Evolutionary conservation across 225 moss, liverwort and hornwort genomes (phyloP).

Genomic region (Sphagnum contortum): DNA sequence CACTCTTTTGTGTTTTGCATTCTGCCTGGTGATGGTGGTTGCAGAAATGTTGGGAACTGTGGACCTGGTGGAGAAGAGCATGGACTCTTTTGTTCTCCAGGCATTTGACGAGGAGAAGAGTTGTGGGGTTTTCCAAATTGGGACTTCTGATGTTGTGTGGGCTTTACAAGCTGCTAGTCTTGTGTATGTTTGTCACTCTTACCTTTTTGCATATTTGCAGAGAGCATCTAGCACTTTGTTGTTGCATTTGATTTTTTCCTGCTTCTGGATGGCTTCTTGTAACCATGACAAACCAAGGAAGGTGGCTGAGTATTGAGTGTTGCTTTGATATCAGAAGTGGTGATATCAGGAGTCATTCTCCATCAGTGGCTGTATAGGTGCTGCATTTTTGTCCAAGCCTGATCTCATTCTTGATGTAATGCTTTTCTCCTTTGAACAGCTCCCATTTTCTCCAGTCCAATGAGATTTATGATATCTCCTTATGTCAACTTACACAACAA

Average conservation of each 20-base stretch:
- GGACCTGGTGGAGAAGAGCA: slow-evolving; percentile 71
- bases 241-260: neutral
- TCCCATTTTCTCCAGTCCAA: too few species aligned
- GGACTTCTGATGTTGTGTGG: slow-evolving; percentile 67
- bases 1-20: too few species aligned
- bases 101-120: slow-evolving; percentile 59
- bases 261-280: too few species aligned
- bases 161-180: slow-evolving; percentile 59
- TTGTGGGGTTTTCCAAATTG: slow-evolving; percentile 81
- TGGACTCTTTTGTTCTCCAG: slow-evolving; percentile 56
- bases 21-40: slow-evolving; percentile 1
- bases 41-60: slow-evolving; percentile 52
- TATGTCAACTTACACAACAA: too few species aligned
- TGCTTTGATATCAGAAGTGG: slow-evolving; percentile 19
- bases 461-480: too few species aligned
- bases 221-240: neutral
- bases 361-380: slow-evolving; percentile 80
- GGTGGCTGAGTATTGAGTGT: too few species aligned
- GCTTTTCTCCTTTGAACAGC: neutral
- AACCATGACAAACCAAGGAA: too few species aligned
- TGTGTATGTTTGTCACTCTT: slow-evolving; percentile 21
- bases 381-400: slow-evolving; percentile 73
- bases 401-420: slow-evolving; percentile 65
- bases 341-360: slow-evolving; percentile 83
- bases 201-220: neutral